Evolutionary conservation across 2,329 filamentous ascomycete genomes (phyloP), one percentile per base, ranked within the genome.

Genomic region (Thelonectria olida): DNA sequence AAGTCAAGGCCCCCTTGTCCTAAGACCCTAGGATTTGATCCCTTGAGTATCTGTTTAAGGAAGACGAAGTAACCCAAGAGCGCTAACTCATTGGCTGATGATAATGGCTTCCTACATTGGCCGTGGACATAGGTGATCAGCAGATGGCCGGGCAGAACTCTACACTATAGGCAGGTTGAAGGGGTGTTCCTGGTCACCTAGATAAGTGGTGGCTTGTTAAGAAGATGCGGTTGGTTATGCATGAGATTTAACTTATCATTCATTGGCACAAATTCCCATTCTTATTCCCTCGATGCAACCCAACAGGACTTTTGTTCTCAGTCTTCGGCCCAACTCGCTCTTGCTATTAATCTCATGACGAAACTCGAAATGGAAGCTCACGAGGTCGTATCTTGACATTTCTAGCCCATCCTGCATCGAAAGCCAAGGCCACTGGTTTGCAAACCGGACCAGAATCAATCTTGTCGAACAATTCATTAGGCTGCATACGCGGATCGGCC

Each of bases 141-240:
- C 45, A 48, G 45, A 48, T 48, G 23, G n/a, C 8, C 45, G 45
- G 45, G 25, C 27, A 34, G 27, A 10, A 7, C 5, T 10, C 25
- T 48, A 48, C 45, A 23, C 45, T 48, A 48, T 48, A 48, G 45
- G 45, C 45, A 48, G 45, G 45, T 48, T 48, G 45, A n/a, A 31
- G 31, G 17, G 27, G 45, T 48, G 45, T 19, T 31, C 45, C 45
- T 31, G 45, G 45, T 34, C 45, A n/a, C 6, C n/a, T n/a, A 20
- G 45, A 48, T 48, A 34, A 31, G 45, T 31, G 31, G 27, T 5
- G 20, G 31, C 25, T 27, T 9, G 25, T 27, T 5, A 19, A 47
- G 12, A 48, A 25, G 25, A 48, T 48, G 31, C 17, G 9, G 8
- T n/a, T 15, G 19, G 20, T 48, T 31, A 48, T 48, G 45, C 45